These are phyloP conservation scores for Panellus pusillus DNA, from an alignment of 768 basidiomycete species.

Conservation along the genomic window DNA sequence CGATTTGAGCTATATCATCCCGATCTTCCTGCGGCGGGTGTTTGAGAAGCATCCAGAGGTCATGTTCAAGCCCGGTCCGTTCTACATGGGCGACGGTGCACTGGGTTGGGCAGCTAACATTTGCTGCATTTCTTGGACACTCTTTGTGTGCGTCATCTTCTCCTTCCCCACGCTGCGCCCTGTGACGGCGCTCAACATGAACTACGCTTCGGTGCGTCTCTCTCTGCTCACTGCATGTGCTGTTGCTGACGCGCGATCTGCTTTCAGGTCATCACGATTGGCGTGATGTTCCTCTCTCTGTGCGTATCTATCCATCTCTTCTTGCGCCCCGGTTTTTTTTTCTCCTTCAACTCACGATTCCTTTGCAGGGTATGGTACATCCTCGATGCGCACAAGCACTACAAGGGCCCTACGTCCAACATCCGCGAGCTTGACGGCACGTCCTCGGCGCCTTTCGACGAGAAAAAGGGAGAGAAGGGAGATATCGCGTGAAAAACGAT, in stretches of 20 bases:
- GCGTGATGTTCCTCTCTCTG: constrained; percentile 55
- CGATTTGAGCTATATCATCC: constrained; percentile 80
- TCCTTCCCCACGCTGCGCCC: constrained; percentile 69
- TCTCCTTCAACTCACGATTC: neutral
- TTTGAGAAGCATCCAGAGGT: constrained; percentile 79
- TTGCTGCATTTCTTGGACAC: constrained; percentile 68
- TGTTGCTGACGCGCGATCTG: neutral
- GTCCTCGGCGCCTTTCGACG: neutral
- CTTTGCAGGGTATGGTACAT: constrained; percentile 50
- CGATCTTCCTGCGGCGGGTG: constrained; percentile 71
- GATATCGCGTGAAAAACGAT: constrained; percentile 15
- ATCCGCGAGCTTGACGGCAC: constrained; percentile 28
- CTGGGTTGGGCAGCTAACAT: constrained; percentile 63
- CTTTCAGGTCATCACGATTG: constrained; percentile 48
- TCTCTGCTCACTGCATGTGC: neutral
- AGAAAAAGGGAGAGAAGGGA: constrained; percentile 3
- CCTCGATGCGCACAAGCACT: constrained; percentile 52
- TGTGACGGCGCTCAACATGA: constrained; percentile 73
- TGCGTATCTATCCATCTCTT: constrained; percentile 29
- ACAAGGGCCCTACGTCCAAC: constrained; percentile 59
- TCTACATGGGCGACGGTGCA: constrained; percentile 75
- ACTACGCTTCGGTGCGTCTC: constrained; percentile 67
- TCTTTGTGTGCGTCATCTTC: constrained; percentile 71
- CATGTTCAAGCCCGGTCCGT: constrained; percentile 81
- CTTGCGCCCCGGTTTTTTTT: neutral